Conservation (phyloP, 371 early-diverging fungal genomes). For the Basidiobolus heterosporus region DNA sequence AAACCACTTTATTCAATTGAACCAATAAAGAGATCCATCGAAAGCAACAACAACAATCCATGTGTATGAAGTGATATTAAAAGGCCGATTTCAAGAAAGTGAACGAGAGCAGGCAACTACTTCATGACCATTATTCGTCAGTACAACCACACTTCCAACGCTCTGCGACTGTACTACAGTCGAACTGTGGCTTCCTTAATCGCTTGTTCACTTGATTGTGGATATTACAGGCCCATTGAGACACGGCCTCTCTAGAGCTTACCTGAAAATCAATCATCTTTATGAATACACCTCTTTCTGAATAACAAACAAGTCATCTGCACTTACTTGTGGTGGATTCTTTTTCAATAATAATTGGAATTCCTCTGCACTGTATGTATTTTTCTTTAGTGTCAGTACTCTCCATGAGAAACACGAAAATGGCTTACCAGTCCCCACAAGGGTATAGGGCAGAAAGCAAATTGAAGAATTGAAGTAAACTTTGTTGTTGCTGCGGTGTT, state of each 20-base stretch:
- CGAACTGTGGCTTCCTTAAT: constrained; percentile 72
- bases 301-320: not conserved
- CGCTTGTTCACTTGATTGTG: constrained; percentile 95
- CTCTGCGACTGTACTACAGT: constrained; percentile 71
- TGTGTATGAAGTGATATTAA: too few species aligned
- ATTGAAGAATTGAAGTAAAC: constrained; percentile 61
- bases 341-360: constrained; percentile 60
- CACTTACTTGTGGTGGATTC: constrained; percentile 66
- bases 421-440: constrained; percentile 85
- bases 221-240: constrained; percentile 83
- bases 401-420: not conserved
- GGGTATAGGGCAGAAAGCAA: constrained; percentile 87
- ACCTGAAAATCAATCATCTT: constrained; percentile 13
- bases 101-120: too few species aligned
- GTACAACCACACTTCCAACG: constrained; percentile 85
- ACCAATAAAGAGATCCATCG: too few species aligned
- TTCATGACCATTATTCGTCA: constrained; percentile 15
- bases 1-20: too few species aligned
- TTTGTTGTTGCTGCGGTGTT: constrained; percentile 55
- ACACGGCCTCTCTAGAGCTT: constrained; percentile 49
- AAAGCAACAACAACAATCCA: too few species aligned
- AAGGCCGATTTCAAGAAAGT: too few species aligned
- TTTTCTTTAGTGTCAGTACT: too few species aligned
- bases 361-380: constrained; percentile 51
- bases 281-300: not conserved